A percentile compares a stretch with the other conserved stretches of the same genome.
Conservation (phyloP, 257 asterid species). For the Solanum pimpinellifolium region DNA sequence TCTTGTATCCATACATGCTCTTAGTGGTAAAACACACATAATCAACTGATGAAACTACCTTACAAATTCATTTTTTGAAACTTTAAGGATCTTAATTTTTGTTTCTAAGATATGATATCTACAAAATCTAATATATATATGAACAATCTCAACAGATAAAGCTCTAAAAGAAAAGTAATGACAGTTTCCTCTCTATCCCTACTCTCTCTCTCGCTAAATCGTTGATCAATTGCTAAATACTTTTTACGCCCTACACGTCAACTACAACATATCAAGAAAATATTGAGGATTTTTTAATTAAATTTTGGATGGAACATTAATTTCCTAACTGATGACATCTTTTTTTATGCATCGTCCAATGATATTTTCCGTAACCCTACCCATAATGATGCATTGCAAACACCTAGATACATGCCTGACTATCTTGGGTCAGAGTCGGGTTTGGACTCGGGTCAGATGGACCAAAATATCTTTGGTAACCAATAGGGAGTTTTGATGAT, state of each 20-base stretch:
- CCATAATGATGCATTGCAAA: conserved; percentile 16
- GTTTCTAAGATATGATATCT: too few relatives aligned
- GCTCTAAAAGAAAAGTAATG: neutral
- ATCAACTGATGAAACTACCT: neutral
- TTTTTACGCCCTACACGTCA: conserved; percentile 24
- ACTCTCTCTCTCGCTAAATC: neutral
- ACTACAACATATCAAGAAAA: neutral
- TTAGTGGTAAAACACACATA: too few relatives aligned
- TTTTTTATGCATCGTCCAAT: conserved; percentile 45
- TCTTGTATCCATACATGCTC: too few relatives aligned
- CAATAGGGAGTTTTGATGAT: neutral
- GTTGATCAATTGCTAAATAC: neutral
- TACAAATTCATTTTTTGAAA: too few relatives aligned
- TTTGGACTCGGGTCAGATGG: neutral
- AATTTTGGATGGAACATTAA: conserved; percentile 10
- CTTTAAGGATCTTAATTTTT: too few relatives aligned
- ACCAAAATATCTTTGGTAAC: neutral
- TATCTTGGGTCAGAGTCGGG: neutral
- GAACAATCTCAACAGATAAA: too few relatives aligned
- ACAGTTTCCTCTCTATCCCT: neutral
- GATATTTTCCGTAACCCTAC: conserved; percentile 26
- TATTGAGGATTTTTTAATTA: neutral
- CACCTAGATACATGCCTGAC: conserved; percentile 3
- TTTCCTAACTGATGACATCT: conserved; percentile 30
- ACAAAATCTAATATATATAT: neutral